Conservation (phyloP, 2,329 filamentous ascomycete species). For the Claviceps capensis region DNA sequence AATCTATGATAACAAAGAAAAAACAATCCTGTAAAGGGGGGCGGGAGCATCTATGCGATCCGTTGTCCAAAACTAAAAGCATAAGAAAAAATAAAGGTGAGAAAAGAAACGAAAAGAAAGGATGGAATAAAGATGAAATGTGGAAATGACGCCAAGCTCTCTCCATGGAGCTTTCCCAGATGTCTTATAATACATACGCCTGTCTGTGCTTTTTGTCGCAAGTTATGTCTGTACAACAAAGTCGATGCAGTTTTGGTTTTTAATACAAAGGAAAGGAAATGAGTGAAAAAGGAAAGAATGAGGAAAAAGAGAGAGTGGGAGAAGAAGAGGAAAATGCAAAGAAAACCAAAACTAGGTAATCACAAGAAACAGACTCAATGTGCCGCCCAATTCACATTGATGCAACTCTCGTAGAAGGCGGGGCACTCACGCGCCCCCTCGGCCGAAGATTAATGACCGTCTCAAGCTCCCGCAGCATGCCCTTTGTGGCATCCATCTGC, state of each 20-base stretch:
- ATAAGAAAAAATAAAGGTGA: not conserved
- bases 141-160: not conserved
- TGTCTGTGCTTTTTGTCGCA: not conserved
- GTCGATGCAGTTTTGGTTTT: not conserved
- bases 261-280: not conserved
- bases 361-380: not conserved
- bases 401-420: conserved; percentile 17
- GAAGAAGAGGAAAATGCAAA: not conserved
- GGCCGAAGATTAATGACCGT: conserved; percentile 59
- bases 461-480: conserved; percentile 87
- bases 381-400: conserved; percentile 25
- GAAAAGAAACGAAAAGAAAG: not conserved
- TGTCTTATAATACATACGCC: not conserved
- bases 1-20: not conserved
- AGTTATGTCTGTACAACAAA: not conserved
- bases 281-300: not conserved
- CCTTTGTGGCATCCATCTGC: conserved; percentile 66
- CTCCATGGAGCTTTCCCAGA: not conserved
- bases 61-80: not conserved
- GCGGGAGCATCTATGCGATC: not conserved
- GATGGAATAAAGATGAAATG: not conserved
- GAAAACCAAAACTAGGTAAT: not conserved
- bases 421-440: conserved; percentile 23
- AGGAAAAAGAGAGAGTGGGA: not conserved
- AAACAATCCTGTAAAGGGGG: not conserved